Evolutionary conservation across 2,329 filamentous ascomycete species (phyloP), one percentile per base, ranked within the genome.

Genomic region (Calycina herbarum): DNA sequence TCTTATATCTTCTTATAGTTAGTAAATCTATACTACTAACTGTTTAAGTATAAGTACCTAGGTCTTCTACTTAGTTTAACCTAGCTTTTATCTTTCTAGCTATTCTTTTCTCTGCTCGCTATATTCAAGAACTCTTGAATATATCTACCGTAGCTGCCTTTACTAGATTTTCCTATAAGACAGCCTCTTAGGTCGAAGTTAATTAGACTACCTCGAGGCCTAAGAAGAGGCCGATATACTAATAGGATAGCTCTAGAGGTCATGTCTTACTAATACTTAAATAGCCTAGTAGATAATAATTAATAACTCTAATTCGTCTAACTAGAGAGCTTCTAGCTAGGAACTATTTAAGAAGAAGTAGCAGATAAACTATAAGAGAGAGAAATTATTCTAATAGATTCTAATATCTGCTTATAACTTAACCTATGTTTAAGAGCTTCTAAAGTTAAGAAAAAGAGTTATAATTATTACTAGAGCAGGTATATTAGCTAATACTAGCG

Each of bases 391-490:
- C 31, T 24, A 35, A 40, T 11, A 11, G 4, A 51, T 33, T 29
- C 20, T 3, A 13, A 29, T 2, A 51, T 20, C 59, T 27, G 27
- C 33, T 13, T 29, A 56, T 54, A 20, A 38, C 59, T 54, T 61
- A 7, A 61, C 8, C 59, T 40, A 13, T 4, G 8, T 69, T 29
- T 61, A 48, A 58, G 63, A 72, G 65, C 66, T 72, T 59, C 29
- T 72, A 48, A 48, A 61, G 67, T 69, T 65, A 58, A 72, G 67
- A 69, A 45, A 69, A 64, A 71, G 67, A 35, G 67, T 72, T 63
- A 48, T 72, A 57, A 63, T 71, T 20, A 68, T 71, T 65, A 71
- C 64, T 59, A 65, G 66, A 42, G 63, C 67, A 42, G 64, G 64
- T 27, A 70, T 70, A 54, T 70, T 65, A 63, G 45, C 60, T 45